These are phyloP conservation scores for Astrocystis sublimbata DNA, from an alignment of 495 filamentous ascomycete genomes.

Conservation along the genomic window DNA sequence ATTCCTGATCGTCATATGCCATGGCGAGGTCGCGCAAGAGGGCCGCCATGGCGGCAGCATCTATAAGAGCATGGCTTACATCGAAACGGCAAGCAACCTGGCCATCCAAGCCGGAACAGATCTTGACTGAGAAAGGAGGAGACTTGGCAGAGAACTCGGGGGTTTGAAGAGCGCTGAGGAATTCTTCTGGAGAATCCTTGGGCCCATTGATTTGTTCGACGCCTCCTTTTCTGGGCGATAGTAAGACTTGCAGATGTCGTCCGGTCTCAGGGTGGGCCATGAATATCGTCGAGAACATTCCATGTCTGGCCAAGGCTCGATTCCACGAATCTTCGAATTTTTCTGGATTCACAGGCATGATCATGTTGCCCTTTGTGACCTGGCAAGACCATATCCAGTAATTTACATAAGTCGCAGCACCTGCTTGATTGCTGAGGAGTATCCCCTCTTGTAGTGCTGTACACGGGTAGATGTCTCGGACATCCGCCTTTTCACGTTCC, in stretches of 20 bases:
- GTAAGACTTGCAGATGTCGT: not conserved
- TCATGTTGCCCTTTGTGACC: too few species aligned
- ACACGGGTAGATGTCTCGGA: conserved; percentile 61
- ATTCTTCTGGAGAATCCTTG: too few species aligned
- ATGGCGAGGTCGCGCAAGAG: not conserved
- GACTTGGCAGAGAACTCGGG: not conserved
- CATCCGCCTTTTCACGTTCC: conserved; percentile 10
- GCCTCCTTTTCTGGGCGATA: not conserved
- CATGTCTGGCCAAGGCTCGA: not conserved
- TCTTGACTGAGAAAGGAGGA: not conserved
- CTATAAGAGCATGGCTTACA: not conserved
- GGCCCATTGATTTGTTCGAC: too few species aligned
- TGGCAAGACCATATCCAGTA: too few species aligned
- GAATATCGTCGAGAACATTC: not conserved
- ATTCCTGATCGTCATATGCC: not conserved
- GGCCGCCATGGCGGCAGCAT: not conserved
- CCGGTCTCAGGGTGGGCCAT: not conserved
- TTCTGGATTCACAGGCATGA: too few species aligned
- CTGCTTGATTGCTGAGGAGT: conserved; percentile 18
- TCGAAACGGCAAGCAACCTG: not conserved
- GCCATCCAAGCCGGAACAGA: not conserved
- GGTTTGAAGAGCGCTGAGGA: not conserved
- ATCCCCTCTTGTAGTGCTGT: conserved; percentile 59
- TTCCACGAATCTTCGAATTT: not conserved
- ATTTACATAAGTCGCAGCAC: not conserved